These are phyloP conservation scores for Omphalea diandra DNA, from an alignment of 441 rosid genomes.

Conservation along the genomic window DNA sequence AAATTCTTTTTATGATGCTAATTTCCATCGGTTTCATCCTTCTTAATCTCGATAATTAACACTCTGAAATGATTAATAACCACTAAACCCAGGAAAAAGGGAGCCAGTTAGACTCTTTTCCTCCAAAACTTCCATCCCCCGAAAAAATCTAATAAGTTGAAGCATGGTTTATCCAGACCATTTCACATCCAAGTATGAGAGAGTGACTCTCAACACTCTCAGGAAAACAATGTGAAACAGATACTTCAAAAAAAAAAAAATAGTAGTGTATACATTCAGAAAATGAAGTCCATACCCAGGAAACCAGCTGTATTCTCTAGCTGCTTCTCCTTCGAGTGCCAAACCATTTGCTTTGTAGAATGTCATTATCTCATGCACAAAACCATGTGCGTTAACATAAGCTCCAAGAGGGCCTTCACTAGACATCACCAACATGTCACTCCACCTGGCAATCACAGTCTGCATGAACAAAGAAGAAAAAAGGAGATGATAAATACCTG, in stretches of 20 bases:
- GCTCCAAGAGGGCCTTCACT: constrained; percentile 95
- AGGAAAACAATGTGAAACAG: neutral
- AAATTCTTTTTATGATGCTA: neutral
- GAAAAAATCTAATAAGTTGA: neutral
- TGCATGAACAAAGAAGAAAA: constrained; percentile 26
- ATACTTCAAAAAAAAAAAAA: constrained; percentile 1
- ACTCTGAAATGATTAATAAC: neutral
- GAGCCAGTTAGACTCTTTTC: no score
- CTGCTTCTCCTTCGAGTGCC: constrained; percentile 46
- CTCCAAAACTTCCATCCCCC: neutral
- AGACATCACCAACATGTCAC: constrained; percentile 97
- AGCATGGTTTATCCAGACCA: neutral
- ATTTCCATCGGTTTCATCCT: neutral
- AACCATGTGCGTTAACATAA: constrained; percentile 72
- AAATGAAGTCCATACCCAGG: constrained; percentile 69
- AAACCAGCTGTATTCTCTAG: constrained; percentile 84
- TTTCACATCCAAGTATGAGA: neutral
- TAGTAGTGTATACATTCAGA: neutral
- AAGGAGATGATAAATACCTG: neutral
- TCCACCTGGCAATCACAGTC: constrained; percentile 79
- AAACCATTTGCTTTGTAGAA: constrained; percentile 62
- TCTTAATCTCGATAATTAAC: neutral
- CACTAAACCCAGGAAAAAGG: neutral
- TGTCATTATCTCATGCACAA: constrained; percentile 84
- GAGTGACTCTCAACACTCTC: neutral